Base-by-base conservation (phyloP, 495 filamentous ascomycete species). In the Melanomma pulvis-pyrius region DNA sequence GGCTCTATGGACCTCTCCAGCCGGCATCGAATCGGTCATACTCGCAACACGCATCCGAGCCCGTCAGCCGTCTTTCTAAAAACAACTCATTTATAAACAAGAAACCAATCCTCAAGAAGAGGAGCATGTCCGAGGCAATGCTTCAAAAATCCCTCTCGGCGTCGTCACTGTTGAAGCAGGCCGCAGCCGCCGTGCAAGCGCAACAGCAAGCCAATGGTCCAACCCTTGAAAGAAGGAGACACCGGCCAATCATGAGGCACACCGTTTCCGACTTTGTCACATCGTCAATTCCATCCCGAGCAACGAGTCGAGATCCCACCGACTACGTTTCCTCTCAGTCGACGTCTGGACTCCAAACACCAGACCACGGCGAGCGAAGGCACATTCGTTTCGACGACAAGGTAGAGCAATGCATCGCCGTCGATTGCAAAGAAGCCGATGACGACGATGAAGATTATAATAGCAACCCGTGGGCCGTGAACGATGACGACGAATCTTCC, bases 361-460 rank as follows among this genome's bases (percentile, higher is more conserved):
- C 92, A 5, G 82, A 79, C 34, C 64, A 78, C 5, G 78, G 78
- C 57, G 90, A 90, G 71, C 83, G 82, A 61, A 91, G 88, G 47
- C 94, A 96, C 74, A 98, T 98, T 53, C 91, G 96, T 74, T 98
- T 98, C 78, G 94, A 97, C 75, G 88, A 97, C 73, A 90, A 91
- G 77, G 94, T 98, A 12, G 87, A 92, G 71, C 93, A 98, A 74
- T 97, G 92, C 72, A 97, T 97, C 56, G 94, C 94, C 3, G 88
- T 98, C 25, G 92, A 98, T 26, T 81, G 85, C 58, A 92, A 94
- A 71, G 87, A 85, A 17, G 87, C 86, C 6, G 87, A 87, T 19
- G 85, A 87, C 4, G 90, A 92, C 8, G 90, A 92, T 15, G 80
- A 84, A 0, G 84, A 88, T 12, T 76, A 76, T 8, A 49, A 73